These are phyloP conservation scores for Kazachstania bromeliacearum DNA, from an alignment of 805 yeast genomes.

Conservation along the genomic window DNA sequence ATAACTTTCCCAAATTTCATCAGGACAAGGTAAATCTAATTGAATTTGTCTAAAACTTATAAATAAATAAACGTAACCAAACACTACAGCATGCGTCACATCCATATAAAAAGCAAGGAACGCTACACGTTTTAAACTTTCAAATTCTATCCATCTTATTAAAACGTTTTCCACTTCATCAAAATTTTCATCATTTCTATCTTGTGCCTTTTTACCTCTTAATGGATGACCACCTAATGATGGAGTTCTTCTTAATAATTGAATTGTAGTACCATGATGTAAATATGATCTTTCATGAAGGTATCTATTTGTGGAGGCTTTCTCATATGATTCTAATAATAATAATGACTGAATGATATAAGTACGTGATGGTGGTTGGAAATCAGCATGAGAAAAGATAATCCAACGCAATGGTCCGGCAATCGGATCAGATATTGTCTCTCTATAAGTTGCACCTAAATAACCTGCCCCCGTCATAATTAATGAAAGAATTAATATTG, in stretches of 20 bases:
- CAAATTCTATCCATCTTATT: conserved; percentile 66
- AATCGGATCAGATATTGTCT: conserved; percentile 26
- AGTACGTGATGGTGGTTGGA: conserved; percentile 64
- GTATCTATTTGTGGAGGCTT: conserved; percentile 55
- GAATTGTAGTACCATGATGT: conserved; percentile 82
- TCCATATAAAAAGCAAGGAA: conserved; percentile 77
- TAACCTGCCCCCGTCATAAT: conserved; percentile 46
- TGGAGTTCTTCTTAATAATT: conserved; percentile 65
- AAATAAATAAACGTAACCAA: conserved; percentile 57
- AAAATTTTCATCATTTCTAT: conserved; percentile 2
- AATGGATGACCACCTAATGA: conserved; percentile 63
- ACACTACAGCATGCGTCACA: conserved; percentile 66
- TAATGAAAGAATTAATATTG: conserved; percentile 46
- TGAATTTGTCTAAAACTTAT: conserved; percentile 51
- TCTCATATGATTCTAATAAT: conserved; percentile 71
- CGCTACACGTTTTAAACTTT: conserved; percentile 67
- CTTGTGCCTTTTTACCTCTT: conserved; percentile 9
- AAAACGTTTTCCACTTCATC: conserved; percentile 20
- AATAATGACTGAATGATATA: conserved; percentile 72
- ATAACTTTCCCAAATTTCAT: conserved; percentile 45
- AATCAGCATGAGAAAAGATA: conserved; percentile 60
- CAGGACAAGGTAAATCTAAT: conserved; percentile 54
- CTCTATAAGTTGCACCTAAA: conserved; percentile 22
- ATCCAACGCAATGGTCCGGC: conserved; percentile 52
- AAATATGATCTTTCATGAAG: conserved; percentile 77